Evolutionary conservation across 2,329 filamentous ascomycete genomes (phyloP), one percentile per base, ranked within the genome.

Genomic region (Malbranchea zuffiana): DNA sequence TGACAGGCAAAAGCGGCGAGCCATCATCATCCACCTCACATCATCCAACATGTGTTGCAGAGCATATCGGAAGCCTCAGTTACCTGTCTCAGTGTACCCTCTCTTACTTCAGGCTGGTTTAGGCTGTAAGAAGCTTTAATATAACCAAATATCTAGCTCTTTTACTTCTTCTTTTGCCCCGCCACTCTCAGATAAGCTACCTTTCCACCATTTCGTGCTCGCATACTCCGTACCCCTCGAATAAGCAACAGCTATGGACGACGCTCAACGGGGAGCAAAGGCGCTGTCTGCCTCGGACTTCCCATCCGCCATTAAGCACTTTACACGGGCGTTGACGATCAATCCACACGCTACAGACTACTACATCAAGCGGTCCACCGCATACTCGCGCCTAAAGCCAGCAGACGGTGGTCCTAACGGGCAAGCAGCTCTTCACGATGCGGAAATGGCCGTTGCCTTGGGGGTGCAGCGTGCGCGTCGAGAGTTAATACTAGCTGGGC

Each of bases 301-400:
- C 58, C 62, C 69, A 4, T 66, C 69, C 31, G 86, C 83, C 29
- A 73, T 94, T 47, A 56, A 65, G 23, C 71, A 78, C 49, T 80
- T 81, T 45, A 80, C 80, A 5, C 59, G 65, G 25, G 84, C 83
- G 5, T 66, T 93, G 17, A 49, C 59, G 21, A 62, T 74, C 43
- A 68, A 68, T 8, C 76, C 79, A 0, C 66, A 66, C 25, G 84
- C 82, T 2, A 81, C 84, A 1, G 63, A 72, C 32, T 95, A 90
- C 74, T 80, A 88, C 44, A 74, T 90, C 44, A 77, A 81, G 47
- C 83, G 88, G 13, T 82, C 85, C 3, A 85, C 78, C 27, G 84
- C 84, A 25, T 79, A 86, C 54, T 71, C 83, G 33, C 74, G 82
- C 41, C 67, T 71, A 2, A 67, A 65, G 24, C 63, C 69, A 28